A percentile compares a stretch with the other conserved stretches of the same genome.
These are phyloP conservation scores for Phycomyces nitens DNA, from an alignment of 192 early-diverging fungal genomes.

Conservation along the genomic window DNA sequence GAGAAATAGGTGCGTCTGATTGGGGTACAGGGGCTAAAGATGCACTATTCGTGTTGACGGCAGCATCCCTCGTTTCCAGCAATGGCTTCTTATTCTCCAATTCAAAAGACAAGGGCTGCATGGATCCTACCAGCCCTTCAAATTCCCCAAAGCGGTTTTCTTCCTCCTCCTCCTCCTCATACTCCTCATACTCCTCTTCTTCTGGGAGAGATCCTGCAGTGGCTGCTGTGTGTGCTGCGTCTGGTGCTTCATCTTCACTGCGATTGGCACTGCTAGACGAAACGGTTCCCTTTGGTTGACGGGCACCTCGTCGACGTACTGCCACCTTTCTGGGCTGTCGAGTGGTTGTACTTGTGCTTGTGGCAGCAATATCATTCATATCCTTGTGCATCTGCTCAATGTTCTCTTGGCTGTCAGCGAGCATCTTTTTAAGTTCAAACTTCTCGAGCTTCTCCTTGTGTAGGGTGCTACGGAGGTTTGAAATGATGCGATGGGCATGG, in stretches of 20 bases:
- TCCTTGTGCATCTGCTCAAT: constrained; percentile 52
- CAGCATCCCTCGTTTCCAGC: constrained; percentile 8
- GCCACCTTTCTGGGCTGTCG: not conserved
- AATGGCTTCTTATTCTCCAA: constrained; percentile 13
- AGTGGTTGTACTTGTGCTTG: not conserved
- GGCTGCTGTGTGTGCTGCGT: no score
- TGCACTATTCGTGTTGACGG: constrained; percentile 14
- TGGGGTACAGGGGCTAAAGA: no score
- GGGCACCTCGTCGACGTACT: not conserved
- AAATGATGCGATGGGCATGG: constrained; percentile 49
- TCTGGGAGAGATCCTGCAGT: not conserved
- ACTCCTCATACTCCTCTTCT: constrained; percentile 7
- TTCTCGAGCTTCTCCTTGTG: constrained; percentile 55
- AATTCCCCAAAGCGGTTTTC: not conserved
- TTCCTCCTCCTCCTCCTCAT: not conserved
- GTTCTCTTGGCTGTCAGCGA: constrained; percentile 52
- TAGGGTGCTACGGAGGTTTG: constrained; percentile 43
- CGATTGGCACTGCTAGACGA: not conserved
- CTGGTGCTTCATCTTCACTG: not conserved
- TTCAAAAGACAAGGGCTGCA: constrained; percentile 18
- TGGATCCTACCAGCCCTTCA: not conserved
- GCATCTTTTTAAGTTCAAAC: constrained; percentile 48
- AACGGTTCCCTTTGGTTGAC: not conserved
- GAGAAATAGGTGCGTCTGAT: no score
- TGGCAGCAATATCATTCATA: constrained; percentile 12